Evolutionary conservation across 192 early-diverging fungal species (phyloP), one percentile per base, ranked within the genome.

Genomic region (Coemansia sp.): DNA sequence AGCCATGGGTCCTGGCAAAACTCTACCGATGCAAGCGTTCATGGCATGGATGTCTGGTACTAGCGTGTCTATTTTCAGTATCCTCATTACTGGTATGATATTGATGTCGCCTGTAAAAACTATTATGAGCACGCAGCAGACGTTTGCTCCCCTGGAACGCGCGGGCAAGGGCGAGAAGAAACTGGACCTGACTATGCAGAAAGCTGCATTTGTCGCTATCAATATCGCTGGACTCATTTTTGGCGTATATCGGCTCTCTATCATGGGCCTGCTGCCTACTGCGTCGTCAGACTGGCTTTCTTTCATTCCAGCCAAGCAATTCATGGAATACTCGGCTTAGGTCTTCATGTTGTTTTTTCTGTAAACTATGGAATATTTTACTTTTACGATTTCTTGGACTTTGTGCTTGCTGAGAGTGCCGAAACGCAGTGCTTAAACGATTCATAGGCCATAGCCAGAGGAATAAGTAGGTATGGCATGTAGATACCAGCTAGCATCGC

Each of bases 21-120:
- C 89, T 35, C 88, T 98, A 24, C 98, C 98, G 1, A 98, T 99
- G 96, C 93, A 98, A 53, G 93, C 85, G 20, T 90, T 99, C 71
- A 99, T 99, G 98, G 87, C 98, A 29, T 99, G 93, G 85, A 99
- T 99, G 98, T 93, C 90, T 24, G 98, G 98, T 61, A 99, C 93
- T 74, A 73, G 87, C 56, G 91, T 99, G 37, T 95, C 98, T 67
- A 97, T 99, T 59, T 99, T 96, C 67, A 90, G 87, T 39, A 94
- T 99, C 30, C 88, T 99, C 76, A 91, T 98, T 37, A 95, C 94
- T 4, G 95, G 87, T 13, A 99, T 99, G 97, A 88, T 99, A 27
- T 88, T 99, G 61, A 93, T 88, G 73, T 89, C 94, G 24, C 91
- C 94, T 43, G 64, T 92, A 20, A 88, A 88, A 65, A 89, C 92